Base-by-base conservation (phyloP, 2,329 filamentous ascomycete genomes). In the Colletotrichum melonis region DNA sequence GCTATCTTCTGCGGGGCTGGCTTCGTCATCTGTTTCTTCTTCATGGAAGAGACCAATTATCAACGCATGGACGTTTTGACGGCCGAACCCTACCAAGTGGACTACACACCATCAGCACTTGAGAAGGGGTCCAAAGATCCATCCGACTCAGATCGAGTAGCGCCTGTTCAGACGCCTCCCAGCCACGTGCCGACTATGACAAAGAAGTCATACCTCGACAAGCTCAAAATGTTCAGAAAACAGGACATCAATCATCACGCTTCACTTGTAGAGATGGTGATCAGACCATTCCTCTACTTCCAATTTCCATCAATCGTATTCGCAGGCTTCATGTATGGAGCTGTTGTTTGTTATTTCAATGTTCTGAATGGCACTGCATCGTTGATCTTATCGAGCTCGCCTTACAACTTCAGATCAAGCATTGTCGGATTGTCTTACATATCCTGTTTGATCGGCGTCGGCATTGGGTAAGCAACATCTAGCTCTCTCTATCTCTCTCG, bases 11-110 rank as follows among this genome's bases (percentile, higher is more conserved):
- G 80, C 58, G 82, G 76, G 1, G 79, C 75, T 0, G 80, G 79
- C 4, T 81, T 81, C 16, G 54, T 84, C 0, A 81, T 86, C 32
- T 70, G 86, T 0, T 89, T 91, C 77, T 81, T 91, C 72, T 88
- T 91, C 76, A 88, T 90, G 73, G 89, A 91, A 75, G 90, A 92
- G 77, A 89, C 89, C 6, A 86, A 86, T 19, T 92, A 91, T 75
- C 80, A 84, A 56, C 82, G 86, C 3, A 49, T 22, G 42, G 42
- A 22, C 42, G 42, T 49, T 19, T 49, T 49, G 19, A 5, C 49
- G 42, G 8, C 58, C 38, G 12, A 46, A 24, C 11, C 30, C 54
- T 22, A 19, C 5, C 19, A 22, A 19, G 42, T 49, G 6, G 58
- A 64, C 24, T 55, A 14, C 7, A 8, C 60, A 4, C 30, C 38